These are phyloP conservation scores for Discostella stelligera DNA, from an alignment of 352 stramenopile genomes.

Conservation along the genomic window DNA sequence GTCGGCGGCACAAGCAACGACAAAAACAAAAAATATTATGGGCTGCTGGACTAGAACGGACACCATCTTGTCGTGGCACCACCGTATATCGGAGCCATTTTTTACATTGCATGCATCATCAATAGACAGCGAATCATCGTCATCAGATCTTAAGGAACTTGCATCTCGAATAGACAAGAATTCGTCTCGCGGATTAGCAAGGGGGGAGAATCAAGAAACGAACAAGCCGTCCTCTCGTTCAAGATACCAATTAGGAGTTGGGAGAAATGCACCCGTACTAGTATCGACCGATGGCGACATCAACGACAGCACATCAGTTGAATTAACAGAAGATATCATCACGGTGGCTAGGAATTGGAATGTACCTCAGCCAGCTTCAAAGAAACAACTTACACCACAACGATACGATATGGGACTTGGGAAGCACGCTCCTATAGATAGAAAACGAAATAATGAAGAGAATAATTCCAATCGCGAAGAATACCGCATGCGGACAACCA, in stretches of 20 bases:
- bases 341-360: constrained; percentile 10
- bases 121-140: neutral
- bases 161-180: constrained; percentile 12
- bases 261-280: constrained; percentile 36
- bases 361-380: constrained; percentile 12
- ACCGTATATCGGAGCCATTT: too few species aligned
- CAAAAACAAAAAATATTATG: too few species aligned
- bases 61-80: too few species aligned
- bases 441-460: constrained; percentile 20
- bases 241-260: constrained; percentile 38
- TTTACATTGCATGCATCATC: constrained; percentile 13
- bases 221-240: neutral
- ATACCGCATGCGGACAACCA: constrained; percentile 31
- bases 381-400: constrained; percentile 13
- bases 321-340: constrained; percentile 15
- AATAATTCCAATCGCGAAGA: constrained; percentile 29
- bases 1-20: too few species aligned
- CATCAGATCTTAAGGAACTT: constrained; percentile 7
- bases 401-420: constrained; percentile 33
- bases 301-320: constrained; percentile 16
- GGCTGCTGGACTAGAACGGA: too few species aligned
- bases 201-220: neutral
- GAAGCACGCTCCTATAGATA: constrained; percentile 22
- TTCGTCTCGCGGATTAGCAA: constrained; percentile 1
- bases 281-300: neutral